A percentile compares a stretch with the other conserved stretches of the same genome.
Evolutionary conservation across 208 protist genomes (phyloP).

Genomic region (Wallacemonas sp.): DNA sequence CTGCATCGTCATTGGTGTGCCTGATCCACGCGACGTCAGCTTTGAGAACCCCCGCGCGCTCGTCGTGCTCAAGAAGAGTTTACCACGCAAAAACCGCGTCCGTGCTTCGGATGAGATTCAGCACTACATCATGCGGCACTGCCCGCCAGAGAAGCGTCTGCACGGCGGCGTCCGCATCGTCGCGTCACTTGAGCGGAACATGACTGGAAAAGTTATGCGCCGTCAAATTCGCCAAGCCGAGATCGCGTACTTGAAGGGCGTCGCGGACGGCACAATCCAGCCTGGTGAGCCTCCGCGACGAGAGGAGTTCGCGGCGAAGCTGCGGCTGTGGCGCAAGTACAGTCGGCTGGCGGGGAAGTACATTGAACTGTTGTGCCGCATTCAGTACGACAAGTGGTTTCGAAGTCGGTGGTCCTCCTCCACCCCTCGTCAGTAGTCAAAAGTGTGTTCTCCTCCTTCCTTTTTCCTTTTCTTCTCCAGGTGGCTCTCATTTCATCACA

Average conservation of each 20-base stretch:
- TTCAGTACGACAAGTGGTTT: slow-evolving; percentile 12
- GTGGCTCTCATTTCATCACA: no score
- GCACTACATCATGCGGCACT: slow-evolving; percentile 33
- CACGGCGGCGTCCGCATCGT: slow-evolving; percentile 73
- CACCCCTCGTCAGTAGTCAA: not conserved
- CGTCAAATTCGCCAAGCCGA: slow-evolving; percentile 41
- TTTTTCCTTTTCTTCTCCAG: slow-evolving; percentile 15
- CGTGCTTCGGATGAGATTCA: slow-evolving; percentile 44
- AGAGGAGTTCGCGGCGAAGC: not conserved
- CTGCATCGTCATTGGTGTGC: slow-evolving; percentile 67
- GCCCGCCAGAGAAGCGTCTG: slow-evolving; percentile 76
- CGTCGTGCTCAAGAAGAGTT: slow-evolving; percentile 46
- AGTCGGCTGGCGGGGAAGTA: not conserved
- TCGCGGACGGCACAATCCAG: slow-evolving; percentile 2
- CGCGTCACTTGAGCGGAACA: slow-evolving; percentile 64
- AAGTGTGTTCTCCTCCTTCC: not conserved
- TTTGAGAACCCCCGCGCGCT: slow-evolving; percentile 78
- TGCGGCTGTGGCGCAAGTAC: slow-evolving; percentile 7
- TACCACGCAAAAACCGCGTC: slow-evolving; percentile 27
- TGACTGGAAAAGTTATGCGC: slow-evolving; percentile 80
- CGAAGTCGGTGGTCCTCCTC: not conserved
- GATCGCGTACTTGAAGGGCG: slow-evolving; percentile 34
- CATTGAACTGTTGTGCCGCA: slow-evolving; percentile 6
- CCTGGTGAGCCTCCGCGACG: not conserved
- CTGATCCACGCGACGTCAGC: slow-evolving; percentile 38